A percentile compares a stretch with the other conserved stretches of the same genome.
These are phyloP conservation scores for Fusarium sp. DNA, from an alignment of 2,329 filamentous ascomycete species.

Conservation along the genomic window DNA sequence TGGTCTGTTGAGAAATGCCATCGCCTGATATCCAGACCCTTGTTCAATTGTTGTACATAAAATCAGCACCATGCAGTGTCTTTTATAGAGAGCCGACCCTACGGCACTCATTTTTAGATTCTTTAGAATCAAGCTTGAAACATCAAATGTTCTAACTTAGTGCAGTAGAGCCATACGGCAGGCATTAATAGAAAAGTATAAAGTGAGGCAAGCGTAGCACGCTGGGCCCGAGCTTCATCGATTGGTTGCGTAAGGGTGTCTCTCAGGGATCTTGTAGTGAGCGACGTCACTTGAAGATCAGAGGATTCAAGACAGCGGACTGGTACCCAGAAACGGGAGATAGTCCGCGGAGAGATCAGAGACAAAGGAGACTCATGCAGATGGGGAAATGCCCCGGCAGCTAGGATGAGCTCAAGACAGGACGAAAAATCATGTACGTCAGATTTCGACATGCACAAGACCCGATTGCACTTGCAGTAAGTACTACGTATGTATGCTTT, in stretches of 20 bases:
- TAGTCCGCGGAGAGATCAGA: conserved; percentile 42
- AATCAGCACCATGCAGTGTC: conserved; percentile 3
- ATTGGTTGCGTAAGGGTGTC: conserved; percentile 12
- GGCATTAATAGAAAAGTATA: conserved; percentile 24
- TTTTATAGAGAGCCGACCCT: not conserved
- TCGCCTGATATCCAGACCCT: conserved; percentile 35
- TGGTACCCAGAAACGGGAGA: conserved; percentile 21
- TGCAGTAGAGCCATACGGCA: conserved; percentile 29
- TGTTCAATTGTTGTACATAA: conserved; percentile 22
- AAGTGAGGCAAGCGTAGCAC: conserved; percentile 29
- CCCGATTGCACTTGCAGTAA: conserved; percentile 20
- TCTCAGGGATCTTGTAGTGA: conserved; percentile 13
- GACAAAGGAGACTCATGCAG: conserved; percentile 41
- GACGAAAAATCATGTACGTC: conserved; percentile 41
- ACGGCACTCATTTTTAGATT: not conserved
- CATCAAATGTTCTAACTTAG: conserved; percentile 12
- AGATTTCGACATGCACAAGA: conserved; percentile 35
- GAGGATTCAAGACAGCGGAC: conserved; percentile 33
- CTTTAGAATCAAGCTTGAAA: conserved; percentile 14
- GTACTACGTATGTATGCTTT: conserved; percentile 1
- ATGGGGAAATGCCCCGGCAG: conserved; percentile 46
- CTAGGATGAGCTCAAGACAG: conserved; percentile 38
- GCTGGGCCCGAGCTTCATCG: conserved; percentile 32
- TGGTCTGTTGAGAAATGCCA: conserved; percentile 37
- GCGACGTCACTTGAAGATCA: conserved; percentile 41